phyloP scores from a whole-genome alignment of 495 filamentous ascomycete genomes.

The Usnea hakonensis region DNA sequence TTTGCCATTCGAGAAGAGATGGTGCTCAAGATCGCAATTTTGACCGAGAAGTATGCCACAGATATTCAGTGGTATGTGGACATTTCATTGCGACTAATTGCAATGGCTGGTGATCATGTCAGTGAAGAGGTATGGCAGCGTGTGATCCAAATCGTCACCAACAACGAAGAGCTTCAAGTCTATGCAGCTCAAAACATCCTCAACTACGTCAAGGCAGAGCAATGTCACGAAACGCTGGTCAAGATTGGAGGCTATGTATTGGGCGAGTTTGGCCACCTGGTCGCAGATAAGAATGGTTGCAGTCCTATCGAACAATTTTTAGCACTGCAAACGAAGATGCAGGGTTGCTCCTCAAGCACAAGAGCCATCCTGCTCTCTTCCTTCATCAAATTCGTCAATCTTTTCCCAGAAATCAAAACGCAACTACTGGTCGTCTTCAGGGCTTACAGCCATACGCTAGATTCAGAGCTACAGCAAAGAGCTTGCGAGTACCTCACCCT shows the following conservation, averaged over 20 bases:
- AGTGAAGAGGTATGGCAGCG: slow-evolving; percentile 99
- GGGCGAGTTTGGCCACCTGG: slow-evolving; percentile 94
- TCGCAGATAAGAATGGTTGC: slow-evolving; percentile 87
- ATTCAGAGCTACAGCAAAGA: slow-evolving; percentile 91
- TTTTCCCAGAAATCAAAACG: slow-evolving; percentile 98
- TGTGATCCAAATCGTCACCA: slow-evolving; percentile 98
- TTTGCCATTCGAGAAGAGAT: slow-evolving; percentile 98
- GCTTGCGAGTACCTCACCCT: slow-evolving; percentile 93
- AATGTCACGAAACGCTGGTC: slow-evolving; percentile 91
- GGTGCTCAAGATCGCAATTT: slow-evolving; percentile 96
- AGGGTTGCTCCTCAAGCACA: slow-evolving; percentile 79
- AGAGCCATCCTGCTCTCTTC: slow-evolving; percentile 88
- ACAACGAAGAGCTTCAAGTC: slow-evolving; percentile 96
- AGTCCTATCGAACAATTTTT: slow-evolving; percentile 98
- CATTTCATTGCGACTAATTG: slow-evolving; percentile 87
- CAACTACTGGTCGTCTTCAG: slow-evolving; percentile 86
- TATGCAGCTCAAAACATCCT: slow-evolving; percentile 92
- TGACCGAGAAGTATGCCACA: slow-evolving; percentile 97
- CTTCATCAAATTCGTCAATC: slow-evolving; percentile 95
- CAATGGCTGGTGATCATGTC: slow-evolving; percentile 96
- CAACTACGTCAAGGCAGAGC: slow-evolving; percentile 80
- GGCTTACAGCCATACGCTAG: slow-evolving; percentile 87
- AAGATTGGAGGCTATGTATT: slow-evolving; percentile 96
- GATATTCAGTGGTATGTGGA: slow-evolving; percentile 99
- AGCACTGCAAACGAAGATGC: slow-evolving; percentile 84